Conservation (phyloP, 1,139 yeast species). For the Tardiomyces digboiensis region DNA sequence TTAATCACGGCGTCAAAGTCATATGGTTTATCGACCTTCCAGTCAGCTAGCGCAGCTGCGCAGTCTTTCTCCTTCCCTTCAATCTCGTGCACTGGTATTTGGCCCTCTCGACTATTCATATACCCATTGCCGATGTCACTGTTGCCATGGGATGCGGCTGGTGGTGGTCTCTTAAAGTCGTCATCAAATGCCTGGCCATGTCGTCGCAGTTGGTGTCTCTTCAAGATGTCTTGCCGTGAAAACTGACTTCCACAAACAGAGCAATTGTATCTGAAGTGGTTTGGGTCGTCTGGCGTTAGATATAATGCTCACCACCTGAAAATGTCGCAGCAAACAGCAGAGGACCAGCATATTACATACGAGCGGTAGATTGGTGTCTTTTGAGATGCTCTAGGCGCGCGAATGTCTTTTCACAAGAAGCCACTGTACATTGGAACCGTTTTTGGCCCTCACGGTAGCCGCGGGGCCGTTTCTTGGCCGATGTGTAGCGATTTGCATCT, state of each 20-base stretch:
- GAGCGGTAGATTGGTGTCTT: not conserved
- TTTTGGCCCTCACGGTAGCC: not conserved
- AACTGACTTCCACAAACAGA: not conserved
- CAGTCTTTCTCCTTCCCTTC: too few species aligned
- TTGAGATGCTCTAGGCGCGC: not conserved
- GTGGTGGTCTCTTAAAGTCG: not conserved
- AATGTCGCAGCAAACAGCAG: not conserved
- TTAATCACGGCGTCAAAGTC: not conserved
- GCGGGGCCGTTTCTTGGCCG: not conserved
- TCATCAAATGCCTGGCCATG: not conserved
- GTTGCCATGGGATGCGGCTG: too few species aligned
- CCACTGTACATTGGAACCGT: not conserved
- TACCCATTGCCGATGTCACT: too few species aligned
- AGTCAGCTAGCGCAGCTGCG: too few species aligned
- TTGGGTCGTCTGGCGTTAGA: not conserved
- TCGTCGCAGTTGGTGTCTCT: not conserved
- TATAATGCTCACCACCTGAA: not conserved
- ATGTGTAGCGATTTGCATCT: not conserved
- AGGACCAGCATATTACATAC: not conserved
- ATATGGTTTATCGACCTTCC: not conserved
- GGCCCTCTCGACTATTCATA: too few species aligned
- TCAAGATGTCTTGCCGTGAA: not conserved
- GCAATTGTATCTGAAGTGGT: not conserved
- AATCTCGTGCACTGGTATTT: too few species aligned
- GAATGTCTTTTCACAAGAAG: not conserved